A percentile compares a stretch with the other conserved stretches of the same genome.
phyloP scores from a whole-genome alignment of 768 basidiomycete genomes.

The Scleroderma bovista region DNA sequence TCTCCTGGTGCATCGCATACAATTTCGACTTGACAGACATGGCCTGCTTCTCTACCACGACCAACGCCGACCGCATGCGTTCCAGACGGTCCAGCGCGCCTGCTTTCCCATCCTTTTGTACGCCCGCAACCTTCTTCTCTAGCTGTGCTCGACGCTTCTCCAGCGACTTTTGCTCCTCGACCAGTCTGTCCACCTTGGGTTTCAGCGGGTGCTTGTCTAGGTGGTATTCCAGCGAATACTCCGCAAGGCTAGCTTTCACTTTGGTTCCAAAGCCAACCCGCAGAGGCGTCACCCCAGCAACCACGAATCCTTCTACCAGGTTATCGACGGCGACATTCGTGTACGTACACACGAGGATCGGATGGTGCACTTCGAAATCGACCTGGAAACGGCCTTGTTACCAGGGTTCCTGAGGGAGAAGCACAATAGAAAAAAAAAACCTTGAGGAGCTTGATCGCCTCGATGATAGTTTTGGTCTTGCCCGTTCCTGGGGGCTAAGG shows the following conservation, averaged over 20 bases:
- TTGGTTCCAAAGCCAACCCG: conserved; percentile 66
- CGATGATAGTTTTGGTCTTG: conserved; percentile 90
- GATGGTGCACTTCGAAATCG: conserved; percentile 78
- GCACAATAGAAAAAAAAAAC: conserved; percentile 22
- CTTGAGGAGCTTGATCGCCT: conserved; percentile 77
- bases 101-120: conserved; percentile 12
- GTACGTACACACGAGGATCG: conserved; percentile 88
- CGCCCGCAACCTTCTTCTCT: conserved; percentile 16
- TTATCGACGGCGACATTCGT: conserved; percentile 94
- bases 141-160: conserved; percentile 22
- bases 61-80: conserved; percentile 23
- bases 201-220: conserved; percentile 57
- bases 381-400: conserved; percentile 31
- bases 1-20: conserved; percentile 53
- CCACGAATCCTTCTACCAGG: conserved; percentile 68
- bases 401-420: conserved; percentile 1
- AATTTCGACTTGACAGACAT: conserved; percentile 36
- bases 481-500: conserved; percentile 84
- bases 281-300: conserved; percentile 61
- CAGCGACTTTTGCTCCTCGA: conserved; percentile 34
- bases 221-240: conserved; percentile 60
- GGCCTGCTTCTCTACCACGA: conserved; percentile 25
- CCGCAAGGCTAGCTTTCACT: conserved; percentile 48
- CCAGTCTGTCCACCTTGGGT: conserved; percentile 35
- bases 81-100: conserved; percentile 19